Evolutionary conservation across 2,329 filamentous ascomycete genomes (phyloP).

Genomic region (Akanthomyces uredinophilus): DNA sequence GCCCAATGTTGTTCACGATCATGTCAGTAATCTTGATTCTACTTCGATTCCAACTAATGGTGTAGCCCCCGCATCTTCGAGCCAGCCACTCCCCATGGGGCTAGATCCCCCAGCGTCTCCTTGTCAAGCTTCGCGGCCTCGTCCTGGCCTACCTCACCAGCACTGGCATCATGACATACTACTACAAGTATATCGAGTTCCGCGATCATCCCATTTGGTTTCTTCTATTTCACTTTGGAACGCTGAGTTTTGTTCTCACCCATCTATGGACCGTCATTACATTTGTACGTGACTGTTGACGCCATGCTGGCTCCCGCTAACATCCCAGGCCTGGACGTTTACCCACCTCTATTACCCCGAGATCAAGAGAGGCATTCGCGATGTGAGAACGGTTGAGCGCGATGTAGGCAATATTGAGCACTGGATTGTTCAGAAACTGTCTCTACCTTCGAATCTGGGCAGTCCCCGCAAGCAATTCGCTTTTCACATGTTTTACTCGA

Average conservation of each 20-base stretch:
- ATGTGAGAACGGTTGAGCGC: too few relatives aligned
- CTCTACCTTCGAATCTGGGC: conserved; percentile 39
- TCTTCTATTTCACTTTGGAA: conserved; percentile 46
- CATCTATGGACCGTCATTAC: conserved; percentile 41
- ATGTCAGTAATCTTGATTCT: conserved; percentile 23
- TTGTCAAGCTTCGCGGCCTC: conserved; percentile 39
- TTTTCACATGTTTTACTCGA: conserved; percentile 48
- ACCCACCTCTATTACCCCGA: conserved; percentile 47
- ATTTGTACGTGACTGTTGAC: conserved; percentile 34
- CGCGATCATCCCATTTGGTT: conserved; percentile 36
- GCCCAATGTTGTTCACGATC: conserved; percentile 31
- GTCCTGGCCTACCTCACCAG: conserved; percentile 40
- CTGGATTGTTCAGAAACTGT: conserved; percentile 35
- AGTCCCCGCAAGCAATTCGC: conserved; percentile 39
- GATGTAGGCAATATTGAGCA: conserved; percentile 32
- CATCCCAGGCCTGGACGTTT: conserved; percentile 43
- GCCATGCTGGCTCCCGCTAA: not conserved
- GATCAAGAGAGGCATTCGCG: conserved; percentile 24
- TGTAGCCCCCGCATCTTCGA: conserved; percentile 46
- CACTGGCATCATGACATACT: conserved; percentile 36
- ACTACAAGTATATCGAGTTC: conserved; percentile 41
- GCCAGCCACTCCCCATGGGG: conserved; percentile 48
- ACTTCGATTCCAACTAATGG: not conserved
- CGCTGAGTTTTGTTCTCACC: conserved; percentile 38
- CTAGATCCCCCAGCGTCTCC: conserved; percentile 39